Evolutionary conservation across 2,329 filamentous ascomycete species (phyloP).

Genomic region (Colletotrichum godetiae): DNA sequence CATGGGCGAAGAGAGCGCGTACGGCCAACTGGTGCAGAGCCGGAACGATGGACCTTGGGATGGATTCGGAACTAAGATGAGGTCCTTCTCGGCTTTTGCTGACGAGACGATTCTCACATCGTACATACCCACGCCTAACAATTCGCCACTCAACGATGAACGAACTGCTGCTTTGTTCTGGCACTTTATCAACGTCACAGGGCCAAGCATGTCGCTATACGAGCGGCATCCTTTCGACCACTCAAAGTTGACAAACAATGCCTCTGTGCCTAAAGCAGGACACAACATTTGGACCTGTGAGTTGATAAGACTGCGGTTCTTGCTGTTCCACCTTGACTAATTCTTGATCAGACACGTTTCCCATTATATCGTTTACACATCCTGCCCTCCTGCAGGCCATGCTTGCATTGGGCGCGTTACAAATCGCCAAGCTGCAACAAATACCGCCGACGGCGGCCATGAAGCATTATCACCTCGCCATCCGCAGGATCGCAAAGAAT

Average conservation of each 20-base stretch:
- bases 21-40: conserved; percentile 52
- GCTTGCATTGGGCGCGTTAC: conserved; percentile 85
- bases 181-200: conserved; percentile 92
- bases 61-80: conserved; percentile 57
- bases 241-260: conserved; percentile 71
- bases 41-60: conserved; percentile 51
- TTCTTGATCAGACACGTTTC: conserved; percentile 73
- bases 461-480: conserved; percentile 90
- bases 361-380: conserved; percentile 83
- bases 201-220: conserved; percentile 86
- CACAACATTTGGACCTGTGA: conserved; percentile 74
- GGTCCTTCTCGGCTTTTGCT: conserved; percentile 61
- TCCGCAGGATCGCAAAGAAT: conserved; percentile 81
- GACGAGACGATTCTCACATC: conserved; percentile 67
- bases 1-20: conserved; percentile 47
- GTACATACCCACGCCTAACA: conserved; percentile 73
- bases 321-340: conserved; percentile 23
- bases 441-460: conserved; percentile 82
- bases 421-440: conserved; percentile 85
- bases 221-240: conserved; percentile 85
- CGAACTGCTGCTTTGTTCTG: conserved; percentile 87
- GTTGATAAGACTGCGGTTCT: conserved; percentile 37
- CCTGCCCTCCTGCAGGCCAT: conserved; percentile 93
- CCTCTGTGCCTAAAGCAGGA: conserved; percentile 70
- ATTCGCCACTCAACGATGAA: conserved; percentile 81